Evolutionary conservation across 257 asterid genomes (phyloP).

Genomic region (Solanum chiquidenum): DNA sequence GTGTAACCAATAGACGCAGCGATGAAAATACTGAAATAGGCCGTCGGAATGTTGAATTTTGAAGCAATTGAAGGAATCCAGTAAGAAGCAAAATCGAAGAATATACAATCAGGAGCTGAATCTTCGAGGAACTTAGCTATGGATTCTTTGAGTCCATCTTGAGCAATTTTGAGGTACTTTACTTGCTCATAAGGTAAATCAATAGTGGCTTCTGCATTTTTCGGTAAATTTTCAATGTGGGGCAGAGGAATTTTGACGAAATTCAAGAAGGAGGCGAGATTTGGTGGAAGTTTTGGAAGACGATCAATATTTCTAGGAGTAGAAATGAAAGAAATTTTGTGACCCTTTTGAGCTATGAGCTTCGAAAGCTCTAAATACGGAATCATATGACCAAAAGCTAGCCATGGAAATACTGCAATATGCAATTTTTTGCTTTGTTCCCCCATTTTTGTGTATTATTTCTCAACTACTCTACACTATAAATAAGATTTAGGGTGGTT

Average conservation of each 20-base stretch:
- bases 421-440: conserved; percentile 8
- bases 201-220: conserved; percentile 19
- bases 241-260: conserved; percentile 34
- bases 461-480: too few species aligned
- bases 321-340: conserved; percentile 35
- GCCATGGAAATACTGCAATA: conserved; percentile 54
- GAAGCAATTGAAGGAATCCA: conserved; percentile 14
- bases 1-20: not conserved
- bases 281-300: conserved; percentile 38
- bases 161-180: conserved; percentile 14
- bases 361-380: conserved; percentile 43
- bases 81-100: conserved; percentile 13
- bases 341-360: conserved; percentile 37
- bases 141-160: conserved; percentile 10
- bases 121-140: conserved; percentile 6
- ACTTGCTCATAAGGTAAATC: conserved; percentile 15
- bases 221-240: conserved; percentile 2
- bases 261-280: conserved; percentile 6
- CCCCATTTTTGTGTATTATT: too few species aligned
- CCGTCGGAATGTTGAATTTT: conserved; percentile 1
- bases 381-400: conserved; percentile 56
- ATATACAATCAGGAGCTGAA: conserved; percentile 17
- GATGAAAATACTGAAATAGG: conserved; percentile 7
- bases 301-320: conserved; percentile 48
- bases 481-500: too few species aligned